Base-by-base conservation (phyloP, 306 rosid genomes). In the Comarum palustre region DNA sequence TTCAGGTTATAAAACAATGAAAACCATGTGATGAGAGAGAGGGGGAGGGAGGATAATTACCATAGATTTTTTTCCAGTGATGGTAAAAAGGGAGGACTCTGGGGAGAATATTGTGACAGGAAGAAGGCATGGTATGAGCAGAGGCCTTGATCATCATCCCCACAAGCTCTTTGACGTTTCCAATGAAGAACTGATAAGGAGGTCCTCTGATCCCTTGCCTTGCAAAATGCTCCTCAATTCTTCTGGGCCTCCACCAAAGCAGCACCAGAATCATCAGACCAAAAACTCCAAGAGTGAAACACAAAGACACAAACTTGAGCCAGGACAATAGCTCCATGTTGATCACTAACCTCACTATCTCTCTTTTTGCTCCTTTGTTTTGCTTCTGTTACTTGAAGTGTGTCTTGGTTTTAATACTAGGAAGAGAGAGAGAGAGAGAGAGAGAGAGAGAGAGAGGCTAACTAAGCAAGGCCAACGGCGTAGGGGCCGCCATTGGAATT, bases 11-110 rank as follows among this genome's bases (percentile, higher is more conserved):
- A 17, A 24, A n/a, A 27, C 27, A 61, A 65, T 8, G 52, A 48
- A 38, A 68, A 19, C 36, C 36, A 43, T 11, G 63, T 27, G 45
- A 60, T 60, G 59, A 72, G 41, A 15, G 11, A 72, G 32, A 10
- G 13, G 6, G 45, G 29, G 43, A 52, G 61, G 51, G 59, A 4
- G 51, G 4, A 2, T 0, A 5, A 0, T 48, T 78, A 90, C 99
- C 99, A 31, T 95, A 95, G 48, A 90, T 86, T 80, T 95, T 95
- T 73, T 87, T 92, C 99, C 99, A 95, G 80, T 95, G 97, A 75
- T 95, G 99, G 81, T 90, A 95, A 77, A 95, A 95, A 68, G 99
- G 83, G 32, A 95, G 96, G 57, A 95, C 99, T 67, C 99, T 78
- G 20, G 99, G 99, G 15, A 95, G 96, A 69, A 95, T 95, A 81